Conservation (phyloP, 257 asterid genomes). For the Primulina tabacum region DNA sequence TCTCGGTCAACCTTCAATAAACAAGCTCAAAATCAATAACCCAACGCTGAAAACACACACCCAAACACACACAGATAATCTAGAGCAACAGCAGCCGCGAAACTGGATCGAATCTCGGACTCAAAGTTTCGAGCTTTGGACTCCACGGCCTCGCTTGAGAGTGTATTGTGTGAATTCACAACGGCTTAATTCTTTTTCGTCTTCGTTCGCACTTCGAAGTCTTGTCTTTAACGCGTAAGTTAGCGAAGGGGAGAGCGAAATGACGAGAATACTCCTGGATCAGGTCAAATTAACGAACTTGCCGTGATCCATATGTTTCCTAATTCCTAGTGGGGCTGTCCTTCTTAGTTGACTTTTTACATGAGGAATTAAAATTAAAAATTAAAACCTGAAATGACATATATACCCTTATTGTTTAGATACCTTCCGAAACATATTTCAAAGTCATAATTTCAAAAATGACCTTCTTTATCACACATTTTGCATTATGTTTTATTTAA, state of each 20-base stretch:
- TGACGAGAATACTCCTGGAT: slow-evolving; percentile 26
- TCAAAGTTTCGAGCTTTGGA: slow-evolving; percentile 41
- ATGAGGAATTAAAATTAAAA: too few species aligned
- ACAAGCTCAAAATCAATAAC: slow-evolving; percentile 12
- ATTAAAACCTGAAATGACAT: too few species aligned
- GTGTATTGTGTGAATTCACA: slow-evolving; percentile 41
- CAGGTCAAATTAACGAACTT: slow-evolving; percentile 23
- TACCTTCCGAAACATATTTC: too few species aligned
- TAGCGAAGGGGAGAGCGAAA: slow-evolving; percentile 6
- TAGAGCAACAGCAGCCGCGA: slow-evolving; percentile 22
- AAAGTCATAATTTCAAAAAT: too few species aligned
- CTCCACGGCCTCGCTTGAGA: slow-evolving; percentile 29
- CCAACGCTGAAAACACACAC: slow-evolving; percentile 30
- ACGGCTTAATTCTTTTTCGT: slow-evolving; percentile 55
- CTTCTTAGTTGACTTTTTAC: neutral
- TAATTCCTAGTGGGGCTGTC: neutral
- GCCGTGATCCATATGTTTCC: slow-evolving; percentile 22
- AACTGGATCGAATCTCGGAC: slow-evolving; percentile 35
- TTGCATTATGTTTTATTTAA: too few species aligned
- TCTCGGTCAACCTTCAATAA: slow-evolving; percentile 34
- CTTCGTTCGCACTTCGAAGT: slow-evolving; percentile 29
- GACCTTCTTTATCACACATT: too few species aligned
- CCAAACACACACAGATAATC: slow-evolving; percentile 29
- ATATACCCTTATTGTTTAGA: too few species aligned
- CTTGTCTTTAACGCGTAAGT: slow-evolving; percentile 38